Evolutionary conservation across 2,329 filamentous ascomycete genomes (phyloP).

Genomic region (Apiospora phragmitis): DNA sequence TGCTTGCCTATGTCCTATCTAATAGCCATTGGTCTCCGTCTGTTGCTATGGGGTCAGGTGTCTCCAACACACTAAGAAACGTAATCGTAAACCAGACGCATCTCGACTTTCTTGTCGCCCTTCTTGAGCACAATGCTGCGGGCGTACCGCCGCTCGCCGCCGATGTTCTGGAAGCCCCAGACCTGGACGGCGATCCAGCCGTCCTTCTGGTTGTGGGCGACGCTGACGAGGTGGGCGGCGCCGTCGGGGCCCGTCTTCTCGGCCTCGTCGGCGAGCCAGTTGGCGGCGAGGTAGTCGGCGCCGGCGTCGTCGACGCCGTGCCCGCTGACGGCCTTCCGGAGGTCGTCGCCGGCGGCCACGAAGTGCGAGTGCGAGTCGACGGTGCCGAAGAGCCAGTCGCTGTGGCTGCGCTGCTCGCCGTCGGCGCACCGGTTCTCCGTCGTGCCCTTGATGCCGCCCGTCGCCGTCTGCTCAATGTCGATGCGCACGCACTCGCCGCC

Average conservation of each 20-base stretch:
- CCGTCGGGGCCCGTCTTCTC: conserved; percentile 56
- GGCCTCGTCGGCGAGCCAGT: conserved; percentile 59
- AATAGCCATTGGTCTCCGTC: not conserved
- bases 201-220: conserved; percentile 51
- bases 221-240: conserved; percentile 64
- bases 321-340: conserved; percentile 55
- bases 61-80: not conserved
- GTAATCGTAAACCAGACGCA: conserved; percentile 60
- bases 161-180: conserved; percentile 60
- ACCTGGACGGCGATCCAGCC: conserved; percentile 59
- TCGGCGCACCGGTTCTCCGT: conserved; percentile 57
- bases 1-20: not conserved
- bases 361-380: conserved; percentile 62
- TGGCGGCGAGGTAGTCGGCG: conserved; percentile 51
- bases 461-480: conserved; percentile 70
- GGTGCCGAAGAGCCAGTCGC: conserved; percentile 77
- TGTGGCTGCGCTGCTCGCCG: conserved; percentile 59
- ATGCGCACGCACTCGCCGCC: conserved; percentile 56
- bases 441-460: conserved; percentile 69
- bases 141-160: conserved; percentile 53
- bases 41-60: not conserved
- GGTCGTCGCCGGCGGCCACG: conserved; percentile 46
- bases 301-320: conserved; percentile 62
- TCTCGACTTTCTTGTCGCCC: conserved; percentile 45
- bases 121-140: conserved; percentile 56